Conservation (phyloP, 768 basidiomycete genomes). For the Lyophyllum decastes region DNA sequence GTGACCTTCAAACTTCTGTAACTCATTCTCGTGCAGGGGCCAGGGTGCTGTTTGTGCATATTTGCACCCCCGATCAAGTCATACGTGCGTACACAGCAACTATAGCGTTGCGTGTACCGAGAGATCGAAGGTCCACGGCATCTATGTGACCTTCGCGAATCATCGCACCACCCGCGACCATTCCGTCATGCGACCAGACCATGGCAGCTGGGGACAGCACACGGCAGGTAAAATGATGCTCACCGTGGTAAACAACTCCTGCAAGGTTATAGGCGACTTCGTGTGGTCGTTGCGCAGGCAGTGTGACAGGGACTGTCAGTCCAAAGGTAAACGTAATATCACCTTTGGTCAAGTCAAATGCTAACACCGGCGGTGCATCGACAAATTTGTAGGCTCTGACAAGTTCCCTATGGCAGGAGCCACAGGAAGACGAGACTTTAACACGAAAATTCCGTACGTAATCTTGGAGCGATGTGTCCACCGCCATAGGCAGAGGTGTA, state of each 20-base stretch:
- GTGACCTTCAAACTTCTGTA: too few relatives aligned
- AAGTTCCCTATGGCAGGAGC: not conserved
- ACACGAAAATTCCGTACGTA: not conserved
- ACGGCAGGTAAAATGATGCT: constrained; percentile 1
- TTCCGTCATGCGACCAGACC: constrained; percentile 4
- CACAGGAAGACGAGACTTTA: not conserved
- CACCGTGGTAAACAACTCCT: constrained; percentile 6
- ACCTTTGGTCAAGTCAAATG: not conserved
- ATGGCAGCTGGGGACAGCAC: not conserved
- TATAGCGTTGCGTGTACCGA: not conserved
- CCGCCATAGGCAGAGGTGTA: not conserved
- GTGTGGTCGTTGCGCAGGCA: not conserved
- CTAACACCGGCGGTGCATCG: not conserved
- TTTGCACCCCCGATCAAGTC: not conserved
- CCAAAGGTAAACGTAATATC: not conserved
- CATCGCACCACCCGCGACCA: not conserved
- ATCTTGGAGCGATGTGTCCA: not conserved
- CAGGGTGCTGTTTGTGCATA: too few relatives aligned
- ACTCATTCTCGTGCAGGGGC: too few relatives aligned
- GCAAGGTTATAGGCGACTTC: not conserved
- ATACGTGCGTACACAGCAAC: not conserved
- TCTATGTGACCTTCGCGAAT: not conserved
- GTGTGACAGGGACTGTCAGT: not conserved
- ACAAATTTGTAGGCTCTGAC: not conserved
- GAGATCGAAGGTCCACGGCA: not conserved